Conservation (phyloP, 495 filamentous ascomycete genomes). For the Penicillium verhagenii region DNA sequence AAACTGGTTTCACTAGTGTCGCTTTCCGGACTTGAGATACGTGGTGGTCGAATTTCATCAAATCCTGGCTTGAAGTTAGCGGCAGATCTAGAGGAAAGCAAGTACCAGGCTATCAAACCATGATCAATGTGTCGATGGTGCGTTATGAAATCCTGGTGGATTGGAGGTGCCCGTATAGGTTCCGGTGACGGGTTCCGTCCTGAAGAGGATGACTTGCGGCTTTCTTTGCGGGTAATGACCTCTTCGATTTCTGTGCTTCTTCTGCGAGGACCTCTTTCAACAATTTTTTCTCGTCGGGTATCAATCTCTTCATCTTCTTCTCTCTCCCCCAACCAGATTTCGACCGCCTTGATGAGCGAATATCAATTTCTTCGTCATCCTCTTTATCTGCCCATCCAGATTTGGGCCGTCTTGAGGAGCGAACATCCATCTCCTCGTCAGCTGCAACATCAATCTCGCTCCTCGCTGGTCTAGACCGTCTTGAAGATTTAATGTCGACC, state of each 20-base stretch:
- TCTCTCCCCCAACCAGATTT: neutral
- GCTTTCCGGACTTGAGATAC: constrained; percentile 36
- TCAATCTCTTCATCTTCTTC: constrained; percentile 15
- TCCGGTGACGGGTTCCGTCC: constrained; percentile 33
- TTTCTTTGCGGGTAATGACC: constrained; percentile 19
- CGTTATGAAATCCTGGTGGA: constrained; percentile 79
- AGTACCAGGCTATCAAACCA: constrained; percentile 43
- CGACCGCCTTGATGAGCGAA: constrained; percentile 5
- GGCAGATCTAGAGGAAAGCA: neutral
- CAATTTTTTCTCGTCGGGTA: constrained; percentile 8
- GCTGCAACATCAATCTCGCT: neutral
- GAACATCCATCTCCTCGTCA: neutral
- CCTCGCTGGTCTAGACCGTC: neutral
- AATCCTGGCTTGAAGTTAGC: constrained; percentile 22
- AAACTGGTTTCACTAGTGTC: constrained; percentile 28
- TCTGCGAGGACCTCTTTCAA: constrained; percentile 7
- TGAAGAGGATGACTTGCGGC: neutral
- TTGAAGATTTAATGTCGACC: neutral
- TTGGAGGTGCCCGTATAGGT: constrained; percentile 65
- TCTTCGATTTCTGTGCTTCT: constrained; percentile 30
- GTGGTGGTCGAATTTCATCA: constrained; percentile 29
- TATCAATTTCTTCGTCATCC: constrained; percentile 12
- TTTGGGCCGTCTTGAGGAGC: neutral
- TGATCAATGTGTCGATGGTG: constrained; percentile 88
- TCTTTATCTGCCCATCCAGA: neutral